These are phyloP conservation scores for Meyerozyma athensensis DNA, from an alignment of 1,139 yeast species.

Conservation along the genomic window DNA sequence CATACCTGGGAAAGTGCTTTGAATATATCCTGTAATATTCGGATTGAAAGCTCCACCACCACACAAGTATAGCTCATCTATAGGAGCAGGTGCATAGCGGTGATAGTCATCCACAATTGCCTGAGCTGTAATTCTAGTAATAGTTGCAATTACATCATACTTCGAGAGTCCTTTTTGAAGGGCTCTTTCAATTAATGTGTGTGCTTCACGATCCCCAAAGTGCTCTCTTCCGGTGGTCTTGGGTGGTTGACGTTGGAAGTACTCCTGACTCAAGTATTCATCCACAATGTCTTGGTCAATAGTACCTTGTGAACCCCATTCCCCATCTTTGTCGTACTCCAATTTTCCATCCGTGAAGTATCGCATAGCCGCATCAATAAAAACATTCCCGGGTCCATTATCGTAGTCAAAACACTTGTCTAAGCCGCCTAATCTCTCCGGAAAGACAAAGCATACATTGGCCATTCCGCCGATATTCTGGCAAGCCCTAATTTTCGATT, in stretches of 20 bases:
- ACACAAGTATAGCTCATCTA: conserved; percentile 11
- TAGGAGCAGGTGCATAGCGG: conserved; percentile 7
- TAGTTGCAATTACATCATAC: conserved; percentile 10
- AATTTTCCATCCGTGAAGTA: conserved; percentile 9
- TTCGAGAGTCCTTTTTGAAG: conserved; percentile 6
- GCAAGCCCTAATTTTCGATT: conserved; percentile 10
- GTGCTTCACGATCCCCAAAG: conserved; percentile 12
- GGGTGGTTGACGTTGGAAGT: conserved; percentile 10
- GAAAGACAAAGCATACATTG: conserved; percentile 11
- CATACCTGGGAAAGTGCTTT: conserved; percentile 8
- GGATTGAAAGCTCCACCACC: conserved; percentile 13
- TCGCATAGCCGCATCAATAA: conserved; percentile 13
- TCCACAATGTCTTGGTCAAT: conserved; percentile 10
- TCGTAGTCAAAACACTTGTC: conserved; percentile 12
- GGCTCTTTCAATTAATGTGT: conserved; percentile 7
- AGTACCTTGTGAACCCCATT: conserved; percentile 9
- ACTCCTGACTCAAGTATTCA: conserved; percentile 8
- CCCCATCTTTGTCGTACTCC: conserved; percentile 11
- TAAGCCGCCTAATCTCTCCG: conserved; percentile 10
- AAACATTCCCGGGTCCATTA: conserved; percentile 13
- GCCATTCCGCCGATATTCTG: conserved; percentile 14
- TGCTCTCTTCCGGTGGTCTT: conserved; percentile 12
- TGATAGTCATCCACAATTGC: conserved; percentile 10
- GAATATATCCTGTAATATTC: conserved; percentile 8
- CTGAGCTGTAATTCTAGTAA: conserved; percentile 12